Evolutionary conservation across 768 basidiomycete species (phyloP), one percentile per base, ranked within the genome.

Genomic region (Megacollybia marginata): DNA sequence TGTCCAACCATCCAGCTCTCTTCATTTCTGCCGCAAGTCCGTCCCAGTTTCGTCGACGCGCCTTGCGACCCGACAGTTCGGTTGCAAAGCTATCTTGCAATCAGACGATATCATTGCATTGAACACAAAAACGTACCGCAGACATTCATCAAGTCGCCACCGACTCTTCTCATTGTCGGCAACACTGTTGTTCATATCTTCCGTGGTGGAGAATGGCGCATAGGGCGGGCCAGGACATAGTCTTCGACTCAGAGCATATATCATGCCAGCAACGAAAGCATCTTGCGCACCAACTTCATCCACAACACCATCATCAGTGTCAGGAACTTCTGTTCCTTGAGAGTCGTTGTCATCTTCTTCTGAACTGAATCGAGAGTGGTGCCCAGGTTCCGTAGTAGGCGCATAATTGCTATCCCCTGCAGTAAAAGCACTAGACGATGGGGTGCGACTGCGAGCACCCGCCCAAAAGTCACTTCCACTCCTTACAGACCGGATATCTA

Each of bases 191-290:
- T 57, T 54, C n/a, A 58, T 46, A 48, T 69, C 67, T 44, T 70
- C 72, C 19, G 69, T 73, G 49, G 58, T 63, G 56, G 72, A 65
- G 1, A 73, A 72, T 20, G 83, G 86, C 9, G 80, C 82, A 63
- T 87, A 92, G n/a, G 87, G 90, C 9, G 76, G 65, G 0, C 90
- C 88, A 32, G 89, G 89, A 44, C 83, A 66, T 47, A 89, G 67
- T 42, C 80, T 73, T 55, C 88, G 69, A 49, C 83, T 89, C 55
- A 92, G 61, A 0, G 88, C 80, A 63, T 80, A 92, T 48, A 92
- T 85, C 88, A 92, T 91, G 8, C 88, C 90, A 0, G 85, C 83
- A n/a, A 89, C 77, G 56, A 90, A 90, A 3, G 88, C 88, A 50
- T 87, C 83, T 55, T 90, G 85, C 1, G 85, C 83, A 1, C 88